Evolutionary conservation across 2,329 filamentous ascomycete species (phyloP), one percentile per base, ranked within the genome.

Genomic region (Teratosphaeriaceae sp.): DNA sequence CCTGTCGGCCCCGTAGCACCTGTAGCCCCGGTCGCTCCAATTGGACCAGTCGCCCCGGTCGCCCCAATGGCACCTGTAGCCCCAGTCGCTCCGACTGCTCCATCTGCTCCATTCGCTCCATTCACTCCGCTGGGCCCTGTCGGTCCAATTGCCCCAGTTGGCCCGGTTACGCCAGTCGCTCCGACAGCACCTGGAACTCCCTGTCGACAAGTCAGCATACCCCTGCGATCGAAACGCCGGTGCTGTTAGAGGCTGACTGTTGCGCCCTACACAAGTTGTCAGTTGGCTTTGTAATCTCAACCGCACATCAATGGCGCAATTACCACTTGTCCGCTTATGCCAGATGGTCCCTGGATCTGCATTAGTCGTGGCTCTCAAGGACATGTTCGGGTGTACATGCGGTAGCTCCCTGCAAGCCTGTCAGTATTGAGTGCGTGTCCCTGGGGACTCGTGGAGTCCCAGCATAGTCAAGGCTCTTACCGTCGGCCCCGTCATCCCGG

Each of bases 211-310:
- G 35, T 22, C 20, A 19, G 13, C 20, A 20, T 38, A 19, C 35
- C 23, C 47, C 49, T 21, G 47, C 45, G 3, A 44, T 42, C n/a
- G 45, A 42, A n/a, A 41, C 44, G 20, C 43, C 37, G 38, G n/a
- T n/a, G n/a, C n/a, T n/a, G n/a, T n/a, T n/a, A n/a, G n/a, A n/a
- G n/a, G n/a, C n/a, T n/a, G n/a, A n/a, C 35, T 38, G 35, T 38
- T 13, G 31, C 12, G 31, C 31, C 31, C n/a, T n/a, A n/a, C n/a
- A n/a, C n/a, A 35, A 19, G 8, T 18, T 34, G 16, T 34, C 8
- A 18, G n/a, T 27, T 27, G 8, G 24, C 8, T 27, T n/a, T 8
- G 24, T 27, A 27, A 8, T 8, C 24, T n/a, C 12, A 34, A n/a
- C n/a, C n/a, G n/a, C n/a, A n/a, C n/a, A n/a, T n/a, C n/a, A n/a